Conservation (phyloP, 768 basidiomycete genomes). For the Xerocomus spinulosus region DNA sequence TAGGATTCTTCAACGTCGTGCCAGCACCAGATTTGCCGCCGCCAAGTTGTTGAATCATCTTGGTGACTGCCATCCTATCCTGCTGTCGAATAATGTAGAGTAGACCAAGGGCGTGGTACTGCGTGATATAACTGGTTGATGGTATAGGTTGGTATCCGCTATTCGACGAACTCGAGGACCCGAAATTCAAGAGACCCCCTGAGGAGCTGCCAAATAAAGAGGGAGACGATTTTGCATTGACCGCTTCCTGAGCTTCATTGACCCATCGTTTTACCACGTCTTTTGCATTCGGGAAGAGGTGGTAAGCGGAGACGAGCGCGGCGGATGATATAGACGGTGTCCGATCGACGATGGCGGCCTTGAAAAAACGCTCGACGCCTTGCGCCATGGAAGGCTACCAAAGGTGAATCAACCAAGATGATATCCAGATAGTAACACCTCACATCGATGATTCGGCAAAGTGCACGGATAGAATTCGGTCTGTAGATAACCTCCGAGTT, state of each 20-base stretch:
- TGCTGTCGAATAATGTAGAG: constrained; percentile 94
- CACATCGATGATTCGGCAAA: constrained; percentile 97
- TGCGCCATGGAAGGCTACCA: constrained; percentile 97
- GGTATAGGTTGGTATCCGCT: constrained; percentile 72
- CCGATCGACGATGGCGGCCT: constrained; percentile 96
- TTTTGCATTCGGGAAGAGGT: constrained; percentile 88
- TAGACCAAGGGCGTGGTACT: constrained; percentile 94
- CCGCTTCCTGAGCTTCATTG: constrained; percentile 97
- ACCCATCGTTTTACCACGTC: constrained; percentile 98
- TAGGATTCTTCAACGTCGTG: constrained; percentile 86
- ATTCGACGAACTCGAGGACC: constrained; percentile 46
- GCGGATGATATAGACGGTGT: constrained; percentile 95
- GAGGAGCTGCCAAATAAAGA: constrained; percentile 59
- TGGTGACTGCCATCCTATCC: constrained; percentile 98
- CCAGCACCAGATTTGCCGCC: constrained; percentile 82
- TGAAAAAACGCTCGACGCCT: constrained; percentile 98
- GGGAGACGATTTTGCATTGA: constrained; percentile 77
- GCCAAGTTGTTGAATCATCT: constrained; percentile 98
- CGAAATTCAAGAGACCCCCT: constrained; percentile 72
- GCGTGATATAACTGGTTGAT: constrained; percentile 88
- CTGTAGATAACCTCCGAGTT: constrained; percentile 98
- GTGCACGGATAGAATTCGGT: constrained; percentile 93
- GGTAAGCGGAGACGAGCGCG: constrained; percentile 94
- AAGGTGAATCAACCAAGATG: constrained; percentile 26
- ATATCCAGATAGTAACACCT: constrained; percentile 35